Evolutionary conservation across 345 rosid genomes (phyloP).

Genomic region (Raphanus raphanistrum): DNA sequence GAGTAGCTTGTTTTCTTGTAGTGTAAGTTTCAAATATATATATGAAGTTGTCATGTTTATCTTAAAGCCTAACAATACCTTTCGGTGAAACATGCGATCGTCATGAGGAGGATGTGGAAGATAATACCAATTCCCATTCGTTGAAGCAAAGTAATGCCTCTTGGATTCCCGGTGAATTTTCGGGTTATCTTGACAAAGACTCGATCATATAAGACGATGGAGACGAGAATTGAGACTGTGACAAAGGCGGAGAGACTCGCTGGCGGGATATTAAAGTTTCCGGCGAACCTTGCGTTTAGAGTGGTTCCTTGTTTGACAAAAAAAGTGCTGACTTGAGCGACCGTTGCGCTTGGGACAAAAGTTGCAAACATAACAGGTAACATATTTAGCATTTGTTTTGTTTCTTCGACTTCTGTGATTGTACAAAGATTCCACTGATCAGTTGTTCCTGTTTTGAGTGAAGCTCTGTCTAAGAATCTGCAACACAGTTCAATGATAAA

Average conservation of each 20-base stretch:
- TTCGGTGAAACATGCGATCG: slow-evolving; percentile 52
- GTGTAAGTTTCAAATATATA: background rate
- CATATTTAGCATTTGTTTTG: slow-evolving; percentile 93
- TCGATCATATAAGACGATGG: slow-evolving; percentile 56
- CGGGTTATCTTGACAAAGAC: slow-evolving; percentile 45
- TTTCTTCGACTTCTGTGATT: slow-evolving; percentile 92
- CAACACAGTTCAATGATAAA: background rate
- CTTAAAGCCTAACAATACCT: slow-evolving; percentile 14
- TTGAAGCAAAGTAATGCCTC: slow-evolving; percentile 76
- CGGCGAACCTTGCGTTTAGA: slow-evolving; percentile 51
- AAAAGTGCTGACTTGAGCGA: slow-evolving; percentile 73
- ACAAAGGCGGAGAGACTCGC: slow-evolving; percentile 64
- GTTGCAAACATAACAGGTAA: slow-evolving; percentile 65
- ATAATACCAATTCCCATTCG: slow-evolving; percentile 71
- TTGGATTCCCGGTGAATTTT: slow-evolving; percentile 57
- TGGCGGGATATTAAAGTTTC: slow-evolving; percentile 60
- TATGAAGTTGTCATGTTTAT: background rate
- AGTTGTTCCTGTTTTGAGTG: slow-evolving; percentile 53
- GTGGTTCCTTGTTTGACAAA: slow-evolving; percentile 95
- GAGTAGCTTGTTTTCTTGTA: background rate
- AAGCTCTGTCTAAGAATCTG: slow-evolving; percentile 63
- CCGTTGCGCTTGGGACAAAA: slow-evolving; percentile 77
- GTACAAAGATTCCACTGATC: slow-evolving; percentile 66
- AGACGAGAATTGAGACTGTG: slow-evolving; percentile 64
- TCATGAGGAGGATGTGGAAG: slow-evolving; percentile 55